Evolutionary conservation across 2,329 filamentous ascomycete genomes (phyloP), one percentile per base, ranked within the genome.

Genomic region (Exophiala bonariae): DNA sequence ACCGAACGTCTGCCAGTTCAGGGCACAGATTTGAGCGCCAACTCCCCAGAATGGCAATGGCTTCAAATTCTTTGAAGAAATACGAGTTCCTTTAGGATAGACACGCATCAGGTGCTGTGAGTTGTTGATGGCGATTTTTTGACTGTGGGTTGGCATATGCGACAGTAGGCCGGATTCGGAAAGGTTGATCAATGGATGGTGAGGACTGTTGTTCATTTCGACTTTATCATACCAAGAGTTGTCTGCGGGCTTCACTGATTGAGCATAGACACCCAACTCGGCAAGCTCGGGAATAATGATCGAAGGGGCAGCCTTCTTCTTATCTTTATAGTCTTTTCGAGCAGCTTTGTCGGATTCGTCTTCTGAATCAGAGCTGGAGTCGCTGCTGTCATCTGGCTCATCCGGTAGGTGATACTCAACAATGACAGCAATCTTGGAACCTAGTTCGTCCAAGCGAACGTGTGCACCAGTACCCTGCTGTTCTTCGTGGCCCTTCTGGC

Each of bases 1-100:
- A 10, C 50, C 55, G 20, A 56, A 59, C 5, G 57, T 59, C 33
- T 59, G 57, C 55, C 55, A 59, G 18, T 59, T 59, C 17, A 59
- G 40, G 14, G 57, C 57, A 31, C 55, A 58, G 11, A 59, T 49
- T 8, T 59, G 57, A 2, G 55, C 57, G 9, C 57, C 57, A 11
- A 53, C 19, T 10, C 34, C 50, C 57, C 57, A 59, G 47, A 55
- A 59, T 2, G 45, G 41, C 6, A 59, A 49, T n/a, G 57, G 57
- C 16, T 58, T 56, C 11, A 59, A 48, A 45, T 59, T 59, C 2
- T 33, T 39, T 9, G 52, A 56, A 3, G 50, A 52, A 22, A 59
- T 58, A 8, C 57, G 55, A 11, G 50, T 58, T 14, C 55, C 55
- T 38, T 59, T 59, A 2, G 57, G 57, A 41, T 53, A 59, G 11